These are phyloP conservation scores for Persicaria maculosa DNA, from an alignment of 148 eudicot species.

Conservation along the genomic window DNA sequence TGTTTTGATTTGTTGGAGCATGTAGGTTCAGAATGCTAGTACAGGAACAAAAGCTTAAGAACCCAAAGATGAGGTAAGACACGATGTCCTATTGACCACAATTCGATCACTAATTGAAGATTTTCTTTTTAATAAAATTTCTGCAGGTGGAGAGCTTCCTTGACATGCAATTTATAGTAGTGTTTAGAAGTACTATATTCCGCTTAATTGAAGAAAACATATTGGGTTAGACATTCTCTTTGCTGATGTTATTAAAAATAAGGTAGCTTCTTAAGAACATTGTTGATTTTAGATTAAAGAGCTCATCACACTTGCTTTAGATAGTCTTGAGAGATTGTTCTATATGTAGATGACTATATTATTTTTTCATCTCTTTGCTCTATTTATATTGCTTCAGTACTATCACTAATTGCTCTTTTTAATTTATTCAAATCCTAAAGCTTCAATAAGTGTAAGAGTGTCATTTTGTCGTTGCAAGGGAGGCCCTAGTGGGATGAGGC, in stretches of 20 bases:
- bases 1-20: too few species aligned
- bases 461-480: slow-evolving; percentile 42
- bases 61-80: too few species aligned
- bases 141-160: too few species aligned
- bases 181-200: too few species aligned
- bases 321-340: background rate
- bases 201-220: too few species aligned
- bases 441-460: slow-evolving; percentile 7
- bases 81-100: too few species aligned
- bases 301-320: background rate
- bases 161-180: too few species aligned
- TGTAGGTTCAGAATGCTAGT: too few species aligned
- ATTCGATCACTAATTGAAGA: too few species aligned
- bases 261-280: background rate
- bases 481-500: slow-evolving; percentile 59
- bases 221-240: too few species aligned
- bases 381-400: background rate
- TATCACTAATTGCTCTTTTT: background rate
- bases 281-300: background rate
- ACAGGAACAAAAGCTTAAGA: too few species aligned
- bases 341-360: background rate
- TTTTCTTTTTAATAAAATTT: too few species aligned
- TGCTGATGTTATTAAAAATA: background rate
- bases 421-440: background rate
- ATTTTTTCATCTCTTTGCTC: background rate